phyloP scores from a whole-genome alignment of 768 basidiomycete genomes.

The Heimioporus sp. region DNA sequence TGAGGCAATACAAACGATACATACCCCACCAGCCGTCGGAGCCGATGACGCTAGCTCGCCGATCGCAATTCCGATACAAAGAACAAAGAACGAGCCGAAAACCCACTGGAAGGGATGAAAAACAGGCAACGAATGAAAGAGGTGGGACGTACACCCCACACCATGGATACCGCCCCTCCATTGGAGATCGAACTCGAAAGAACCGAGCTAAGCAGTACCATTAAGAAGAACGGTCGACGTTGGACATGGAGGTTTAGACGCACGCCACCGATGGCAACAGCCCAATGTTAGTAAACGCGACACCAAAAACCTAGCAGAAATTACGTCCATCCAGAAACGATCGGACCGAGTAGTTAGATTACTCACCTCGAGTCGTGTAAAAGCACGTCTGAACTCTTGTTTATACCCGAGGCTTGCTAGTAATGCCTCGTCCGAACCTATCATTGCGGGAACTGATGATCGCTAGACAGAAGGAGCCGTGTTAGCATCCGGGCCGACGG shows the following conservation, averaged over 20 bases:
- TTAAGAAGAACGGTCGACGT: not conserved
- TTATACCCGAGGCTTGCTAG: conserved; percentile 31
- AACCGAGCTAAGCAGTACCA: conserved; percentile 34
- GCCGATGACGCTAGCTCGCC: conserved; percentile 38
- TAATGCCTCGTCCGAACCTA: conserved; percentile 24
- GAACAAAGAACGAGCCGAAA: conserved; percentile 34
- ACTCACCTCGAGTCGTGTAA: conserved; percentile 28
- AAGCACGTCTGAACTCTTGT: conserved; percentile 34
- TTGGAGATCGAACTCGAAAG: conserved; percentile 43
- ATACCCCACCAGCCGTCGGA: conserved; percentile 38
- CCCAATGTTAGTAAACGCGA: conserved; percentile 68
- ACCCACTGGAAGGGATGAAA: conserved; percentile 28
- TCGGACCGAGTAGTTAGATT: not conserved
- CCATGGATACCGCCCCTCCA: conserved; percentile 45
- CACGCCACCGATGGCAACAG: conserved; percentile 61
- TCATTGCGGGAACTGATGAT: not conserved
- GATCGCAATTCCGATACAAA: conserved; percentile 37
- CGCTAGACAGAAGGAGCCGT: not conserved
- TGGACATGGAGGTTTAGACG: conserved; percentile 22
- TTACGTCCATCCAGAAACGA: not conserved
- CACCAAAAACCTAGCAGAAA: conserved; percentile 55
- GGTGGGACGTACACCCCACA: conserved; percentile 36
- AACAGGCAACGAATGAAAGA: not conserved
- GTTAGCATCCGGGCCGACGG: not conserved
- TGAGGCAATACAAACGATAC: not conserved